Base-by-base conservation (phyloP, 2,329 filamentous ascomycete genomes). In the Colletotrichum plurivorum region DNA sequence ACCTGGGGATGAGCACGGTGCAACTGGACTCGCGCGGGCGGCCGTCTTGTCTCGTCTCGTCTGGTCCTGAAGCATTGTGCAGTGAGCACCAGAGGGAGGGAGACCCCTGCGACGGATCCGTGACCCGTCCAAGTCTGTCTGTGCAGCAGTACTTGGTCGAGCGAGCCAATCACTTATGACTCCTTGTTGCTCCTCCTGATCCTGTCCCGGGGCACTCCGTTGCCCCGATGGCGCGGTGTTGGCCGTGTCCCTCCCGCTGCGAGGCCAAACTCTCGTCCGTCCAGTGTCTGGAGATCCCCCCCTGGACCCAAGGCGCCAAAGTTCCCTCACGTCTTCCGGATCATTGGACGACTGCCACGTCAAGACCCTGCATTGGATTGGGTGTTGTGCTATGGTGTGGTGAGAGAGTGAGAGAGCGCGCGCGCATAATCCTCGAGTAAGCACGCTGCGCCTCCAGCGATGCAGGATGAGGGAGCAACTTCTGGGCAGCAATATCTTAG, bases 241-340 rank as follows among this genome's bases (percentile, higher is more conserved):
- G 27, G 27, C 27, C 27, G 49, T 49, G 66, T 49, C 48, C 61
- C 27, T 66, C 66, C 55, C 62, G 55, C 62, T 66, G 66, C 55
- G 55, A 66, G 62, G 55, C 49, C 62, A 66, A 66, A 69, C 62
- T 60, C 49, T 69, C 31, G 49, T 16, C 20, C 61, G 18, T 65
- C 57, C 61, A 49, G 15, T 54, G 54, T 25, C 22, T 25, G 65
- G 15, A 59, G 61, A 65, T 68, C 61, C 52, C 65, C 64, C 61
- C 22, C 22, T 25, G 22, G 22, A 36, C 10, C 31, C 31, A 36
- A 36, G 10, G 31, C 31, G 31, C 31, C 31, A 36, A 36, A 10
- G 31, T 10, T 36, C 31, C 31, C 31, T 36, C 31, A 36, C 31
- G 31, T 10, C 31, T 10, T 36, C 10, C 46, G 36, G 22, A n/a